A percentile compares a stretch with the other conserved stretches of the same genome.
Evolutionary conservation across 2,329 filamentous ascomycete species (phyloP).

Genomic region (Fusarium floridanum): DNA sequence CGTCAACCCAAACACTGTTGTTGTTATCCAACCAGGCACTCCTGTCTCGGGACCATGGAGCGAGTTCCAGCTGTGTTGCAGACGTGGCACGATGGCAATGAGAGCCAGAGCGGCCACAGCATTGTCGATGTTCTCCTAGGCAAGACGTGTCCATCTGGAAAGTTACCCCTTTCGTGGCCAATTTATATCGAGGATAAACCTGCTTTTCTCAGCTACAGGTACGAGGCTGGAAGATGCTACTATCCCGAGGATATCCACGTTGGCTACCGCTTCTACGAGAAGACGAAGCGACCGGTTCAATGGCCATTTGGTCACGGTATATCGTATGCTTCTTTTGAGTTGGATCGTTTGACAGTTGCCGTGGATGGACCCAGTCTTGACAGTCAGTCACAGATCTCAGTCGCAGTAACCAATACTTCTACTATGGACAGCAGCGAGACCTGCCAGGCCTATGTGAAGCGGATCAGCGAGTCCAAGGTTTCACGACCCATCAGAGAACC

Average conservation of each 20-base stretch:
- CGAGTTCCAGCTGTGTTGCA: slow-evolving; percentile 72
- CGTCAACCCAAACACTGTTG: slow-evolving; percentile 76
- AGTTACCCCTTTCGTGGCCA: slow-evolving; percentile 81
- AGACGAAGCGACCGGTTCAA: slow-evolving; percentile 79
- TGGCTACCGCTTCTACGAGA: slow-evolving; percentile 86
- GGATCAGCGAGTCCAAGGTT: slow-evolving; percentile 69
- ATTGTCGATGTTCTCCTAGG: slow-evolving; percentile 86
- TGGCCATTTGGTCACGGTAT: slow-evolving; percentile 73
- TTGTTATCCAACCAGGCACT: slow-evolving; percentile 84
- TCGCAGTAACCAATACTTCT: slow-evolving; percentile 69
- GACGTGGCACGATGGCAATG: slow-evolving; percentile 90
- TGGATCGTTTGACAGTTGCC: slow-evolving; percentile 59
- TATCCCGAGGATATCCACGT: slow-evolving; percentile 87
- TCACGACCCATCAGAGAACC: slow-evolving; percentile 72
- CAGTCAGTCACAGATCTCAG: slow-evolving; percentile 55
- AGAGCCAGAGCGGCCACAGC: slow-evolving; percentile 84
- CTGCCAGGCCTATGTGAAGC: slow-evolving; percentile 60
- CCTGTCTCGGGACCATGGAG: slow-evolving; percentile 80
- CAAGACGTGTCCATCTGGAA: slow-evolving; percentile 79
- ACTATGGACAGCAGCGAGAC: neutral
- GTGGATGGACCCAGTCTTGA: slow-evolving; percentile 40
- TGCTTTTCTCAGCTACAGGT: slow-evolving; percentile 79
- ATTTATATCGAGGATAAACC: slow-evolving; percentile 76
- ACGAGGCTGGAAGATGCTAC: slow-evolving; percentile 77
- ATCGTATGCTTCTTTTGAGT: slow-evolving; percentile 78